Percentiles rank a stretch among this genome's conserved stretches.
phyloP scores from a whole-genome alignment of 371 early-diverging fungal species.

The Mortierella sp. region DNA sequence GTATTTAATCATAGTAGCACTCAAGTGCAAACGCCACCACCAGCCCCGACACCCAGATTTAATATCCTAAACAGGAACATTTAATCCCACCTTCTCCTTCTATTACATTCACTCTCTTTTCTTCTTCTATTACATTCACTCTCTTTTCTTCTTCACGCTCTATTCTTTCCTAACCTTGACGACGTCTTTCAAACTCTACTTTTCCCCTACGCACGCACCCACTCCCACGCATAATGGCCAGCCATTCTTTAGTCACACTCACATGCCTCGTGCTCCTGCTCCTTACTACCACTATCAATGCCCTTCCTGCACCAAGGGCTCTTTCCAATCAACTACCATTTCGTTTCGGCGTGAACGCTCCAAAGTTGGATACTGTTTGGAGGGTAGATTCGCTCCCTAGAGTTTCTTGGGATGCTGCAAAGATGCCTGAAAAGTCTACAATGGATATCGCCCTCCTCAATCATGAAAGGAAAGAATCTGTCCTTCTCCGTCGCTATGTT shows the following conservation, averaged over 20 bases:
- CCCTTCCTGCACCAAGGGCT: constrained; percentile 45
- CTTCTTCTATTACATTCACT: neutral
- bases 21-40: neutral
- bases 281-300: constrained; percentile 22
- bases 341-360: constrained; percentile 40
- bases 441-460: constrained; percentile 49
- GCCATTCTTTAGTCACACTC: constrained; percentile 17
- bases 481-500: constrained; percentile 51
- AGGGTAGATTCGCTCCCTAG: constrained; percentile 36
- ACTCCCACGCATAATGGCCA: constrained; percentile 19
- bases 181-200: neutral
- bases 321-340: constrained; percentile 17
- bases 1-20: neutral
- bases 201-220: neutral
- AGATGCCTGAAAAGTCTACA: constrained; percentile 39
- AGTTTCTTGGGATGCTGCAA: constrained; percentile 32
- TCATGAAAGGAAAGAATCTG: constrained; percentile 38
- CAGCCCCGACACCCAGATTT: neutral
- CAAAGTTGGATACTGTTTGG: constrained; percentile 38
- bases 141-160: neutral
- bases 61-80: neutral
- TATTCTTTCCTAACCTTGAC: neutral
- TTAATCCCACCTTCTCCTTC: constrained; percentile 2
- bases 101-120: neutral
- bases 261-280: constrained; percentile 22